These are phyloP conservation scores for Talaromyces sp. DNA, from an alignment of 2,329 filamentous ascomycete genomes.

Conservation along the genomic window DNA sequence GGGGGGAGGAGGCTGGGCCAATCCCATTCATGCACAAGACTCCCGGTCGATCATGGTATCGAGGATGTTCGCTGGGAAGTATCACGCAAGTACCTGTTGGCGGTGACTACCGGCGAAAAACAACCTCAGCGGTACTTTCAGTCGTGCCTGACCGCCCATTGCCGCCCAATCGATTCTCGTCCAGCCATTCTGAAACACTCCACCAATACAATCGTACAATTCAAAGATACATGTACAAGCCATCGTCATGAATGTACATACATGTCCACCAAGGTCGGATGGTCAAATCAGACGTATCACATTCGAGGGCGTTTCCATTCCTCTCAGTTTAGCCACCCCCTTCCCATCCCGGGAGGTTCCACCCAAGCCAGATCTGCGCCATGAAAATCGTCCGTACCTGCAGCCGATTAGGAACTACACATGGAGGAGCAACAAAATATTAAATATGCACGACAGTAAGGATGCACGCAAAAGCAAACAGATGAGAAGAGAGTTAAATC, in stretches of 20 bases:
- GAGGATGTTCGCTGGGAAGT: slow-evolving; percentile 8
- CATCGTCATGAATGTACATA: neutral
- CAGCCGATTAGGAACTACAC: neutral
- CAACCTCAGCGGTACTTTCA: slow-evolving; percentile 6
- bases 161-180: slow-evolving; percentile 23
- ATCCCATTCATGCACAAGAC: slow-evolving; percentile 18
- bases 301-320: neutral
- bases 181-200: slow-evolving; percentile 12
- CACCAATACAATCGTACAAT: slow-evolving; percentile 4
- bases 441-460: too few species aligned
- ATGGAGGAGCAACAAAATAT: too few species aligned
- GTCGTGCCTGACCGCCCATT: slow-evolving; percentile 27
- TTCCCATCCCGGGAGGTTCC: neutral
- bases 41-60: slow-evolving; percentile 10
- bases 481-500: slow-evolving; percentile 23
- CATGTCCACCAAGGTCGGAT: neutral
- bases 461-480: too few species aligned
- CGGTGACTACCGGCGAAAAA: neutral
- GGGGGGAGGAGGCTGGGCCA: slow-evolving; percentile 37
- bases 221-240: neutral
- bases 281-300: neutral
- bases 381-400: slow-evolving; percentile 1
- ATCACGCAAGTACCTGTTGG: neutral
- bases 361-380: neutral
- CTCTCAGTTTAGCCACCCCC: slow-evolving; percentile 2